A percentile compares a stretch with the other conserved stretches of the same genome.
phyloP scores from a whole-genome alignment of 2,329 filamentous ascomycete genomes.

The Alternaria hordeiaustralica region DNA sequence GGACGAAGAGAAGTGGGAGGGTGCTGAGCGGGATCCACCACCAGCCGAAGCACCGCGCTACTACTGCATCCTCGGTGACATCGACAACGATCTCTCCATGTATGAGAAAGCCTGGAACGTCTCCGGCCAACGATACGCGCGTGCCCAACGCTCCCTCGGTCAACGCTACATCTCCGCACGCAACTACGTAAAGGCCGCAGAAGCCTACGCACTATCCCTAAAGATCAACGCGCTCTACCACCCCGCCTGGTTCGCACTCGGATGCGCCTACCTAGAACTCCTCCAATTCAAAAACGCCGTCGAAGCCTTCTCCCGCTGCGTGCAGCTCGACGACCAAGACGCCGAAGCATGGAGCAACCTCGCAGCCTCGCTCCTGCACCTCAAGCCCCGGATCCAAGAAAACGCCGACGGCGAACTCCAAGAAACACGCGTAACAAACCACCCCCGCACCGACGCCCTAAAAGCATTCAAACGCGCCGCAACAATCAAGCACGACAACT shows the following conservation, averaged over 20 bases:
- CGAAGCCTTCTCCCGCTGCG: slow-evolving; percentile 81
- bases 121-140: slow-evolving; percentile 78
- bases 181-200: slow-evolving; percentile 72
- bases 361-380: slow-evolving; percentile 78
- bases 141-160: slow-evolving; percentile 86
- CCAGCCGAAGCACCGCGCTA: slow-evolving; percentile 85
- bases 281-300: slow-evolving; percentile 79
- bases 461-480: slow-evolving; percentile 87
- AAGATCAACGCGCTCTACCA: slow-evolving; percentile 81
- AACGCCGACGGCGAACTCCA: slow-evolving; percentile 40
- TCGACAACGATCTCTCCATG: slow-evolving; percentile 75
- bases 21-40: slow-evolving; percentile 71
- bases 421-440: slow-evolving; percentile 48
- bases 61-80: slow-evolving; percentile 91
- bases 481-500: slow-evolving; percentile 80
- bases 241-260: slow-evolving; percentile 86
- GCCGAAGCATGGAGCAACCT: slow-evolving; percentile 96
- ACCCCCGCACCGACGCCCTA: slow-evolving; percentile 74
- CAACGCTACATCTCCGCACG: slow-evolving; percentile 74
- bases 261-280: slow-evolving; percentile 83
- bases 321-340: slow-evolving; percentile 85
- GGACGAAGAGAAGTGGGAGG: slow-evolving; percentile 64
- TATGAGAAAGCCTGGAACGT: slow-evolving; percentile 90
- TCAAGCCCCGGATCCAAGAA: slow-evolving; percentile 58
- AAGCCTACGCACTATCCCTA: slow-evolving; percentile 80